Percentiles rank a stretch among this genome's conserved stretches.
phyloP scores from a whole-genome alignment of 495 filamentous ascomycete genomes.

The Penicillium egyptiacum region DNA sequence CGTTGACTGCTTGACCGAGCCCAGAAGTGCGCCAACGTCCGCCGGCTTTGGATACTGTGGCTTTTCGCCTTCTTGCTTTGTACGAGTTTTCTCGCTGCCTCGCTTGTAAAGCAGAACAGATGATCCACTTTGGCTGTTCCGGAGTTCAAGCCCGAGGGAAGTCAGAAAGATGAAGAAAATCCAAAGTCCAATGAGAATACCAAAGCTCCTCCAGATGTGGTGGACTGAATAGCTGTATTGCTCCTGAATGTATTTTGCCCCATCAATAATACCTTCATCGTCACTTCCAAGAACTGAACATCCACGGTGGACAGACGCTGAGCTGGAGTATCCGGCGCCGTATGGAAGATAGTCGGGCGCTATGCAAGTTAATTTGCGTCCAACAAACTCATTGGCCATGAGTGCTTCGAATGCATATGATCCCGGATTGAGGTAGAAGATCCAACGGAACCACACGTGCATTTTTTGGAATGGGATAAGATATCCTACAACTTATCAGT shows the following conservation, averaged over 20 bases:
- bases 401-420: slow-evolving; percentile 84
- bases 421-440: slow-evolving; percentile 84
- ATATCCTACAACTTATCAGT: slow-evolving; percentile 67
- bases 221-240: slow-evolving; percentile 61
- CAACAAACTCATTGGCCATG: slow-evolving; percentile 87
- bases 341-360: slow-evolving; percentile 62
- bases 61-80: slow-evolving; percentile 31
- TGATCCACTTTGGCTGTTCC: slow-evolving; percentile 62
- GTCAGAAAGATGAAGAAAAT: slow-evolving; percentile 68
- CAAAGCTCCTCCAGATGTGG: slow-evolving; percentile 78
- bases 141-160: slow-evolving; percentile 59
- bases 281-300: slow-evolving; percentile 69
- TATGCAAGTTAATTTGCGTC: slow-evolving; percentile 78
- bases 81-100: slow-evolving; percentile 42
- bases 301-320: slow-evolving; percentile 62
- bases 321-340: slow-evolving; percentile 57
- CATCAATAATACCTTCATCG: slow-evolving; percentile 56
- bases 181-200: slow-evolving; percentile 76
- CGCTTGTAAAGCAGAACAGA: slow-evolving; percentile 62
- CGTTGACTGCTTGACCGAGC: slow-evolving; percentile 35
- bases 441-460: slow-evolving; percentile 84
- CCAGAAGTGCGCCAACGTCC: slow-evolving; percentile 23
- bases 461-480: slow-evolving; percentile 73
- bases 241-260: slow-evolving; percentile 62
- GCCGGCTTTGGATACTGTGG: slow-evolving; percentile 2